Base-by-base conservation (phyloP, 768 basidiomycete genomes). In the Strobilomyces confusus region DNA sequence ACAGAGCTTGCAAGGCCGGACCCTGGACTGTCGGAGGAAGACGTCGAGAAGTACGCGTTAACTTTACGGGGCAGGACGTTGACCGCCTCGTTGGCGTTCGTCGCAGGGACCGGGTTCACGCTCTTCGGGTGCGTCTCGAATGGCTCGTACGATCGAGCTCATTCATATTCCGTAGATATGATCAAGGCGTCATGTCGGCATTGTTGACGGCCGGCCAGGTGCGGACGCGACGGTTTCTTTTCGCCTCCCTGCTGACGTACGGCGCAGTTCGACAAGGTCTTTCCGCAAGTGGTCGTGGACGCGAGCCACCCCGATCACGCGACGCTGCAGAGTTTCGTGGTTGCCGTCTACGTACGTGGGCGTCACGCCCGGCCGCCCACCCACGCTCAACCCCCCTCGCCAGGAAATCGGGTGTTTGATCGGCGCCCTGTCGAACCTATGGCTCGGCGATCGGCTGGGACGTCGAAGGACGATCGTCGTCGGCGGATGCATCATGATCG, bases 111-210 rank as follows among this genome's bases (percentile, higher is more conserved):
- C 5, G 81, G 82, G 4, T 82, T 83, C 63, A 83, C 80, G 12
- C 70, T 81, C n/a, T 83, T 84, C 55, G 84, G 85, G 74, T 80
- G 58, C 45, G 72, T 57, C 19, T 63, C 32, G 2, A 13, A 49
- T 52, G 50, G 49, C 22, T 29, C 20, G 15, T 46, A 20, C 30
- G 5, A 44, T 51, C 4, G 42, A 38, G 30, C 44, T 61, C 41
- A 2, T 23, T 20, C 20, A 25, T 25, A 41, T 8, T 32, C 14
- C 36, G 44, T 23, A 82, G 81, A 25, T 86, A 84, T 67, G 84
- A 86, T 60, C 85, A 86, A 62, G 84, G 83, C 40, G 84, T 85
- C 30, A 83, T 86, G 83, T 80, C 79, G n/a, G 81, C 83, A 17
- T 70, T 85, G 20, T 67, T 86, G 45, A 83, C 79, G 5, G 77